phyloP scores from a whole-genome alignment of 345 rosid genomes.

The Acer yangbiense region DNA sequence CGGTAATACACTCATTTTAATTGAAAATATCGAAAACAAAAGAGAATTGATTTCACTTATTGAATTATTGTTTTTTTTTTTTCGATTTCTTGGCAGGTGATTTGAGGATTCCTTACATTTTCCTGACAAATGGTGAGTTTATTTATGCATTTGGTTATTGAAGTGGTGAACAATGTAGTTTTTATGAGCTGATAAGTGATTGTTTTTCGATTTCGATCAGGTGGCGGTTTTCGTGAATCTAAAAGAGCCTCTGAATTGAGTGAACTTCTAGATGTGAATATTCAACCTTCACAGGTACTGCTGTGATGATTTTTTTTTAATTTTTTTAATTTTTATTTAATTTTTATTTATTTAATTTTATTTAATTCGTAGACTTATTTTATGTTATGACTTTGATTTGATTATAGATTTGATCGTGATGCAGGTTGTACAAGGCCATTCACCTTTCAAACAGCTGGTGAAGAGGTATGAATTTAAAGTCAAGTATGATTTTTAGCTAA shows the following conservation, averaged over 20 bases:
- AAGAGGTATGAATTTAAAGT: conserved; percentile 42
- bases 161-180: background rate
- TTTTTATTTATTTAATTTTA: too few relatives aligned
- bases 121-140: conserved; percentile 78
- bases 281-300: conserved; percentile 71
- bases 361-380: background rate
- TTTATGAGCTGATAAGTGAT: background rate
- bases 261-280: conserved; percentile 52
- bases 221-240: conserved; percentile 86
- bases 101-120: conserved; percentile 71
- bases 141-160: background rate
- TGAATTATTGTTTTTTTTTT: background rate
- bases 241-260: conserved; percentile 75
- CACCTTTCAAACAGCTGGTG: conserved; percentile 69
- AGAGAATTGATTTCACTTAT: background rate
- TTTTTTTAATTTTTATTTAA: background rate
- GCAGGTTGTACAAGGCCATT: conserved; percentile 89
- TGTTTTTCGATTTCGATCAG: conserved; percentile 34
- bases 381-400: background rate
- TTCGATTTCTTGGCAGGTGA: conserved; percentile 42
- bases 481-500: too few relatives aligned
- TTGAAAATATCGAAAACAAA: background rate
- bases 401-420: conserved; percentile 10
- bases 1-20: conserved; percentile 33
- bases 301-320: background rate